These are phyloP conservation scores for Cyberlindnera amylophila DNA, from an alignment of 805 yeast species.

Conservation along the genomic window DNA sequence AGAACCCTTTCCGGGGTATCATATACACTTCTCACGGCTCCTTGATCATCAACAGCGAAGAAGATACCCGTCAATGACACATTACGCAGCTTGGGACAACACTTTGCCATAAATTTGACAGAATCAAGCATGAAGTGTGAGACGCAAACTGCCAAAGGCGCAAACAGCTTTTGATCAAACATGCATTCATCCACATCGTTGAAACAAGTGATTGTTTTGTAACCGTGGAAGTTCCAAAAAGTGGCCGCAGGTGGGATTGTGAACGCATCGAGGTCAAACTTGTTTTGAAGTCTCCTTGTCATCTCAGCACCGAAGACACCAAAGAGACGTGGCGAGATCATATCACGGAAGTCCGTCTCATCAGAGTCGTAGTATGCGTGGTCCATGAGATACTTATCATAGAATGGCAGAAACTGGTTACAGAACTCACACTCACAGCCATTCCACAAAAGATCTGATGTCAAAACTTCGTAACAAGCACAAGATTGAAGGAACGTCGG, in stretches of 20 bases:
- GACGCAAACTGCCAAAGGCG: slow-evolving; percentile 36
- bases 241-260: slow-evolving; percentile 31
- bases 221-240: slow-evolving; percentile 49
- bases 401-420: slow-evolving; percentile 38
- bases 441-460: slow-evolving; percentile 72
- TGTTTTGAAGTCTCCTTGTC: slow-evolving; percentile 31
- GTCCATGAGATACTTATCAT: slow-evolving; percentile 59
- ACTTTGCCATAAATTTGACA: slow-evolving; percentile 31
- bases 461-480: slow-evolving; percentile 65
- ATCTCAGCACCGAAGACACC: slow-evolving; percentile 47
- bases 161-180: slow-evolving; percentile 42
- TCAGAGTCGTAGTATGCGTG: slow-evolving; percentile 55
- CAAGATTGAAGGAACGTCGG: slow-evolving; percentile 60
- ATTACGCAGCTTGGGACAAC: slow-evolving; percentile 32
- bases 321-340: slow-evolving; percentile 55
- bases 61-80: slow-evolving; percentile 41
- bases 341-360: slow-evolving; percentile 49
- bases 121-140: slow-evolving; percentile 46
- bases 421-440: slow-evolving; percentile 69
- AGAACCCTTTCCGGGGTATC: slow-evolving; percentile 16
- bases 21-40: slow-evolving; percentile 24
- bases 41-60: slow-evolving; percentile 28
- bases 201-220: slow-evolving; percentile 38
- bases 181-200: slow-evolving; percentile 35
- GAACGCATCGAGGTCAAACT: slow-evolving; percentile 31